Evolutionary conservation across 2,329 filamentous ascomycete genomes (phyloP), one percentile per base, ranked within the genome.

Genomic region (Trichoderma arundinaceum): DNA sequence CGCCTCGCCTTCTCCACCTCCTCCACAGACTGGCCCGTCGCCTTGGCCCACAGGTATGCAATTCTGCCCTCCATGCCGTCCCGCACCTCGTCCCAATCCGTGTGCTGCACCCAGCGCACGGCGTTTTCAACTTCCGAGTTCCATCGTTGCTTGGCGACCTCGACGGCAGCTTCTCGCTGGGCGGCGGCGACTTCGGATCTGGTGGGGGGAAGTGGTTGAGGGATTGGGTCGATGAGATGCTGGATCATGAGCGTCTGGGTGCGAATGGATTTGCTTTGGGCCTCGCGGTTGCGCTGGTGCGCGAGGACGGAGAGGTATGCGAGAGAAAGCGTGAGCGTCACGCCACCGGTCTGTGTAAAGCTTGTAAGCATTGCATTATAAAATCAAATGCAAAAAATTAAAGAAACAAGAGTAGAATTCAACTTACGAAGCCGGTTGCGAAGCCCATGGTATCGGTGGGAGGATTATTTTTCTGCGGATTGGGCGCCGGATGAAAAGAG

Each of bases 111-210:
- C 83, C 86, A 89, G 66, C 82, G 82, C 64, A 90, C 89, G 59
- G 89, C 83, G 67, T 82, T 82, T 75, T 90, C 85, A 41, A 94
- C 77, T 77, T 94, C 91, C 58, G 84, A 77, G 76, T 95, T 94
- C 91, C 91, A 94, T 67, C 86, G 82, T 72, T 91, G 89, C 80
- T 94, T 94, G 71, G 89, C 83, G 41, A 86, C 81, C 74, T 93
- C 90, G 62, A 88, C 74, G 57, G 91, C 79, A 54, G 83, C 82
- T 33, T 83, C 82, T 68, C 84, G 81, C 70, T 85, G 80, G 59
- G 84, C 77, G 43, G 81, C 79, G 53, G 83, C 81, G 44, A 81
- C 75, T 72, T 86, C 83, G 49, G 82, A 79, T 51, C 84, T 79
- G 9, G 82, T 82, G 10, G 82, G 84, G 2, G 81, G 82, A 10